Evolutionary conservation across 163 green algal species (phyloP).

Genomic region (Volvox carteri): DNA sequence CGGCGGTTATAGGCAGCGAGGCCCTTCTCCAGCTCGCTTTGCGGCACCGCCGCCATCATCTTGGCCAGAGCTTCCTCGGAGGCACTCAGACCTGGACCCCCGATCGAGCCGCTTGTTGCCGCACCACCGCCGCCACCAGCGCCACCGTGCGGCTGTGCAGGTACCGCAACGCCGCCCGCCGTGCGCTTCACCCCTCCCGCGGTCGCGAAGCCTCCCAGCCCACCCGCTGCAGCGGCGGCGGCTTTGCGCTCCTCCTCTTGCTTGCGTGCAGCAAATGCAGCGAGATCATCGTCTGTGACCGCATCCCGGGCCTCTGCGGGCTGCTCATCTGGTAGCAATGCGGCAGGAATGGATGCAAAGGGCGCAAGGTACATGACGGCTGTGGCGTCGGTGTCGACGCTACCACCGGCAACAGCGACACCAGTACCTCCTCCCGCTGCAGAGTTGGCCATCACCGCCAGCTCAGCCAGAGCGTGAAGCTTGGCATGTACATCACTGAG

Average conservation of each 20-base stretch:
- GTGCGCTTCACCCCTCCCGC: slow-evolving; percentile 23
- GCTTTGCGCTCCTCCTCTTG: slow-evolving; percentile 64
- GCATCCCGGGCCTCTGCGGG: slow-evolving; percentile 52
- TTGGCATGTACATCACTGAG: slow-evolving; percentile 23
- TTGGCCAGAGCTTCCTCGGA: slow-evolving; percentile 58
- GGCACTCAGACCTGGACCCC: background rate
- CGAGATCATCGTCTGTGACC: slow-evolving; percentile 73
- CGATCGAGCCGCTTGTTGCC: background rate
- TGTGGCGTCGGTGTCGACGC: slow-evolving; percentile 9
- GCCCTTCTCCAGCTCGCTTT: slow-evolving; percentile 63
- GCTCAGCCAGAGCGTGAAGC: slow-evolving; percentile 38
- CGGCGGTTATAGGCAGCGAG: slow-evolving; percentile 57
- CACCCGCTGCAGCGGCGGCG: slow-evolving; percentile 42
- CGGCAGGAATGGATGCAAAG: slow-evolving; percentile 8
- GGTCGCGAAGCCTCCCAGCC: slow-evolving; percentile 61
- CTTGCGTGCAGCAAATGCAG: slow-evolving; percentile 53
- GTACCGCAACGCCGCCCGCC: background rate
- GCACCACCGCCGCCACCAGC: background rate
- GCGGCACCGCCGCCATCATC: slow-evolving; percentile 63
- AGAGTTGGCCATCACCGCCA: slow-evolving; percentile 6
- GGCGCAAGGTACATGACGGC: slow-evolving; percentile 31
- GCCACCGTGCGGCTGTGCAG: background rate
- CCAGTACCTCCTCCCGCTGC: background rate
- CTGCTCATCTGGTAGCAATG: slow-evolving; percentile 50
- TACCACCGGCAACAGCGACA: background rate